Evolutionary conservation across 1,284 basidiomycete genomes (phyloP).

Genomic region (Ustilago shanxiensis): DNA sequence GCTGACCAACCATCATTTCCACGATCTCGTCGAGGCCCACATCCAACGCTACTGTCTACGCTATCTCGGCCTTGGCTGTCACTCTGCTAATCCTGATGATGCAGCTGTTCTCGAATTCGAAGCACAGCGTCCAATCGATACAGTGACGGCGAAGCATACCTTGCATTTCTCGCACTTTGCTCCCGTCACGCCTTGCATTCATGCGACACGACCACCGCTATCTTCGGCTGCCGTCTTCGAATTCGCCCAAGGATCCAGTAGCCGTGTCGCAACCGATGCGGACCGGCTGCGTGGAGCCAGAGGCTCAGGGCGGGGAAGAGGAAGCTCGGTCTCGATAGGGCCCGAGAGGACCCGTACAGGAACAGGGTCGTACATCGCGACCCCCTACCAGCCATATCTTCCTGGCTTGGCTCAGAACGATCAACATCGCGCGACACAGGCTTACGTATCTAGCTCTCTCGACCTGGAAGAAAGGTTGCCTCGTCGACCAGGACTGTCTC

Average conservation of each 20-base stretch:
- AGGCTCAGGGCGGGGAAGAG: conserved; percentile 19
- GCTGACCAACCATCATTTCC: conserved; percentile 50
- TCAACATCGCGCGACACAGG: conserved; percentile 21
- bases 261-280: conserved; percentile 22
- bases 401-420: conserved; percentile 32
- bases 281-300: conserved; percentile 21
- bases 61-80: conserved; percentile 29
- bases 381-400: conserved; percentile 38
- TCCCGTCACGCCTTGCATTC: conserved; percentile 9
- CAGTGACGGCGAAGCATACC: conserved; percentile 56
- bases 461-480: conserved; percentile 28
- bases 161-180: conserved; percentile 58
- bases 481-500: conserved; percentile 14
- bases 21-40: conserved; percentile 46
- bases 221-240: conserved; percentile 30
- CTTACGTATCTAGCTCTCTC: conserved; percentile 33
- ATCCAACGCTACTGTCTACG: conserved; percentile 47
- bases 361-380: conserved; percentile 17
- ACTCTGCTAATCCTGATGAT: conserved; percentile 14
- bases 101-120: conserved; percentile 53
- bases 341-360: conserved; percentile 17
- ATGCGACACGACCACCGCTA: conserved; percentile 14
- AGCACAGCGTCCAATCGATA: conserved; percentile 61
- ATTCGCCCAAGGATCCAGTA: conserved; percentile 28
- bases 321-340: conserved; percentile 21